Conservation (phyloP, 1,284 basidiomycete genomes). For the Leucoagaricus sp. region DNA sequence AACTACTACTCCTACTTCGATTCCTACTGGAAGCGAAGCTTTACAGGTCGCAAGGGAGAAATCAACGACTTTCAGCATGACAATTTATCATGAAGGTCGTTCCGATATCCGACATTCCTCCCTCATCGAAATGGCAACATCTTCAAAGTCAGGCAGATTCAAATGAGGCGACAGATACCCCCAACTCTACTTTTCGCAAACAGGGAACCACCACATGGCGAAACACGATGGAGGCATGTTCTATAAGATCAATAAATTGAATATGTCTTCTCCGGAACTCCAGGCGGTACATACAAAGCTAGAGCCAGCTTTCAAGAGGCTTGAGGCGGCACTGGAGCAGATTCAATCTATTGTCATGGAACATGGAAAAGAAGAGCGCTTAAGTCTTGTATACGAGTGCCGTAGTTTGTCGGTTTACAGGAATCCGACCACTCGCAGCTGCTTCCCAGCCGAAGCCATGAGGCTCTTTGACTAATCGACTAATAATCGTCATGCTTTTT, state of each 20-base stretch:
- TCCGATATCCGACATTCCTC: constrained; percentile 40
- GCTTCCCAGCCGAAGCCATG: constrained; percentile 41
- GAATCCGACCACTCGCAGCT: constrained; percentile 35
- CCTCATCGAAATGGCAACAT: constrained; percentile 50
- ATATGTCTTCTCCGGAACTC: constrained; percentile 36
- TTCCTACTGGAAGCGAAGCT: no score
- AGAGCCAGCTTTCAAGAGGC: constrained; percentile 38
- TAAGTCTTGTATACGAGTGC: constrained; percentile 46
- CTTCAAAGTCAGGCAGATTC: constrained; percentile 29
- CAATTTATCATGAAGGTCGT: constrained; percentile 38
- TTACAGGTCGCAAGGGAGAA: no score
- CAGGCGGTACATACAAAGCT: constrained; percentile 28
- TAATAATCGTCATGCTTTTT: no score
- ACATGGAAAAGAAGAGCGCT: constrained; percentile 41
- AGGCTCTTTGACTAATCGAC: constrained; percentile 9
- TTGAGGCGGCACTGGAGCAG: constrained; percentile 38
- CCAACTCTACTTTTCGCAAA: constrained; percentile 59
- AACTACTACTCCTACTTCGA: no score
- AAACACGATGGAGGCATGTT: constrained; percentile 50
- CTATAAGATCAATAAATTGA: constrained; percentile 38
- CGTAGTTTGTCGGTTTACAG: constrained; percentile 44
- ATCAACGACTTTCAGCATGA: constrained; percentile 23
- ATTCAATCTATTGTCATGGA: constrained; percentile 44
- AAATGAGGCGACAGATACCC: constrained; percentile 49
- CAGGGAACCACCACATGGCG: constrained; percentile 49